Evolutionary conservation across 1,284 basidiomycete species (phyloP).

Genomic region (Neonothopanus nambi): DNA sequence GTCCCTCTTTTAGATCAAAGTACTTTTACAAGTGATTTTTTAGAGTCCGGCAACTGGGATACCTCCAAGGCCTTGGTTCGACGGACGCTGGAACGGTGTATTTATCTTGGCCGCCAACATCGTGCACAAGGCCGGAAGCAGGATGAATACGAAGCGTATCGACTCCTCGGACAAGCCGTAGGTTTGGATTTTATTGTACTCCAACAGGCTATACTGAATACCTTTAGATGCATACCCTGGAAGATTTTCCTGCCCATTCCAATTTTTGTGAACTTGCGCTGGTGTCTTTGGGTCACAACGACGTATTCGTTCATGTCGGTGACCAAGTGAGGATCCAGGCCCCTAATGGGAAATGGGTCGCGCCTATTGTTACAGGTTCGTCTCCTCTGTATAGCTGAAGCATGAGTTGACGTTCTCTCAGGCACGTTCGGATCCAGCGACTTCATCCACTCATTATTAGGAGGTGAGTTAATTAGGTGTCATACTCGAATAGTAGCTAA

Average conservation of each 20-base stretch:
- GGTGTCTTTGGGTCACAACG: conserved; percentile 67
- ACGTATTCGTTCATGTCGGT: conserved; percentile 92
- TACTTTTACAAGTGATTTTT: neutral
- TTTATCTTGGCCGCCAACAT: conserved; percentile 63
- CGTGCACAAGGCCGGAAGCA: conserved; percentile 59
- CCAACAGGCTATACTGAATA: conserved; percentile 2
- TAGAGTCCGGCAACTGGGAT: conserved; percentile 80
- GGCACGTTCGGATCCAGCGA: conserved; percentile 87
- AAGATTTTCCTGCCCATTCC: conserved; percentile 89
- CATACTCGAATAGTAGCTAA: neutral
- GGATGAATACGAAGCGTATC: conserved; percentile 83
- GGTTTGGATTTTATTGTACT: conserved; percentile 21
- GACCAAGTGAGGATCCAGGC: conserved; percentile 78
- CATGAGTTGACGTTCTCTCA: conserved; percentile 18
- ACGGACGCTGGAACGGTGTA: conserved; percentile 73
- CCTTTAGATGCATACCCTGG: conserved; percentile 74
- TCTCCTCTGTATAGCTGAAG: neutral
- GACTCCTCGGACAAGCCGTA: conserved; percentile 74
- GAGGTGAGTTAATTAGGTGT: conserved; percentile 44
- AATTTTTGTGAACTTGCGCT: conserved; percentile 86
- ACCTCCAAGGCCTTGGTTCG: conserved; percentile 86
- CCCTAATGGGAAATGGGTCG: conserved; percentile 74
- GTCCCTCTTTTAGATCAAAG: neutral
- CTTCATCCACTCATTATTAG: conserved; percentile 78
- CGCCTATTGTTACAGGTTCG: conserved; percentile 84